Base-by-base conservation (phyloP, 2,329 filamentous ascomycete species). In the Diaporthe citrichinensis region DNA sequence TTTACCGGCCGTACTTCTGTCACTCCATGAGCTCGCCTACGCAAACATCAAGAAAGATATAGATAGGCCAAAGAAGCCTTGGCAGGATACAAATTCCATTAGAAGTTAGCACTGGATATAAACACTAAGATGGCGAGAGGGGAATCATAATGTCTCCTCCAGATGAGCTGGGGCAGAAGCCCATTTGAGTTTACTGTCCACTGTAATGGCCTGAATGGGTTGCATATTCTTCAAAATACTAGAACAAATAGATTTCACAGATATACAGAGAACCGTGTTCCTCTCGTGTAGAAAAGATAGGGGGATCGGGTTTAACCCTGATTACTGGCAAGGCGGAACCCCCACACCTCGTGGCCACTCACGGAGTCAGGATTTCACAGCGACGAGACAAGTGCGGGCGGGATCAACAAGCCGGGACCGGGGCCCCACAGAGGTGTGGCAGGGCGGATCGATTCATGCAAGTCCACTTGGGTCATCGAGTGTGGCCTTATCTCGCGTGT, bases 361-460 rank as follows among this genome's bases (percentile, higher is more conserved):
- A 53, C 46, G 14, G 20, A 5, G 46, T 53, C 31, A 6, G 62
- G 62, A 51, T 53, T 68, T 53, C 23, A 39, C 46, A 68, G 62
- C 44, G 62, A 10, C 62, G 28, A 31, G 23, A 51, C 20, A 7
- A 39, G 31, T 36, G 62, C 62, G 62, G 46, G 62, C 44, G 62
- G 62, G 62, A 68, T 68, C 44, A 51, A 51, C 46, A 10, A 67
- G 65, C 65, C 65, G 31, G 65, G 65, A 68, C 65, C 65, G 65
- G 62, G 62, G 62, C 62, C 62, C 62, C 62, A 53, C 62, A 41
- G 25, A n/a, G 12, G 46, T 39, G 62, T 51, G 62, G 46, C 31
- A 39, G 46, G 46, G 62, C 62, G 62, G 28, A 36, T 68, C 31
- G 62, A 67, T 36, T 67, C 62, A 67, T 67, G 62, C 62, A 67